A percentile compares a stretch with the other conserved stretches of the same genome.
Evolutionary conservation across 768 basidiomycete genomes (phyloP).

Genomic region (Mycena chlorophos): DNA sequence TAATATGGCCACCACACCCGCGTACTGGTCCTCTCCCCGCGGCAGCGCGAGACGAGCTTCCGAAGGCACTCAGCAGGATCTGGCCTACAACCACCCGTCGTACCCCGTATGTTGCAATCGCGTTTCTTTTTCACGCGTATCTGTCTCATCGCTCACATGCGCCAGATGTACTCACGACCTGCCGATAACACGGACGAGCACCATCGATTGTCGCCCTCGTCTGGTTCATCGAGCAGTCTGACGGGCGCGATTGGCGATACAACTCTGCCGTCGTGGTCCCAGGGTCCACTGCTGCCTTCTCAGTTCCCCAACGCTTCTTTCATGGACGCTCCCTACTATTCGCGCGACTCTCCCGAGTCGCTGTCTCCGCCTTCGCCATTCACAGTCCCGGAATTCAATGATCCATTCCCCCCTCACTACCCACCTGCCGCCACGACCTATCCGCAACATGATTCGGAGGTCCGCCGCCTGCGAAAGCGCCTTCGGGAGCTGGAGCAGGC

Average conservation of each 20-base stretch:
- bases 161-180: constrained; percentile 30
- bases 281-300: constrained; percentile 10
- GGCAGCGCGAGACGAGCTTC: constrained; percentile 39
- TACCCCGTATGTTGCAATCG: constrained; percentile 34
- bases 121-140: constrained; percentile 4
- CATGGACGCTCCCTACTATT: constrained; percentile 31
- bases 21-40: constrained; percentile 33
- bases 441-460: constrained; percentile 47
- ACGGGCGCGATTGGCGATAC: constrained; percentile 65
- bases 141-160: constrained; percentile 23
- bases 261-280: constrained; percentile 30
- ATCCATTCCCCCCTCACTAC: constrained; percentile 19
- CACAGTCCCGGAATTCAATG: constrained; percentile 27
- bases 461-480: constrained; percentile 54
- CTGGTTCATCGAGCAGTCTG: constrained; percentile 52
- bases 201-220: constrained; percentile 33
- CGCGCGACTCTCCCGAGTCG: constrained; percentile 39
- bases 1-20: constrained; percentile 38
- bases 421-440: constrained; percentile 22
- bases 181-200: constrained; percentile 28
- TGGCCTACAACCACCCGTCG: constrained; percentile 18
- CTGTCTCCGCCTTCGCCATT: constrained; percentile 37
- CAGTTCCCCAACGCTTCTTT: constrained; percentile 27
- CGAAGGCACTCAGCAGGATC: constrained; percentile 36
- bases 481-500: constrained; percentile 66